These are phyloP conservation scores for Leishmania major DNA, from an alignment of 208 protist genomes.

Conservation along the genomic window DNA sequence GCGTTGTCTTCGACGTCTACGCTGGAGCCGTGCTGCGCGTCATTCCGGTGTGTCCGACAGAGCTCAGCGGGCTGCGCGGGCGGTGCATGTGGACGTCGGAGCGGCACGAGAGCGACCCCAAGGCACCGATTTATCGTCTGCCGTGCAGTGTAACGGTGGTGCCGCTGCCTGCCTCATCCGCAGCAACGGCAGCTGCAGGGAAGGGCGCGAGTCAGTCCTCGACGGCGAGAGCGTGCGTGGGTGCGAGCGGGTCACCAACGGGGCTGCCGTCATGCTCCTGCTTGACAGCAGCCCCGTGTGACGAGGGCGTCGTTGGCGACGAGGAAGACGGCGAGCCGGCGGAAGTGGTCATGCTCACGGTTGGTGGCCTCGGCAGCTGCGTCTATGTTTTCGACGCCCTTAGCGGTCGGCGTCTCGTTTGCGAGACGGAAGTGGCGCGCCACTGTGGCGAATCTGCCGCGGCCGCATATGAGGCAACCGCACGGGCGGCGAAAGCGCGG, in stretches of 20 bases:
- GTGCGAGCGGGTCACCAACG: constrained; percentile 5
- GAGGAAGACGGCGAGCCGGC: constrained; percentile 17
- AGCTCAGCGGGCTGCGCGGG: constrained; percentile 36
- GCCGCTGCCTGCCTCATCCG: constrained; percentile 2
- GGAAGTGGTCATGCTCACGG: constrained; percentile 48
- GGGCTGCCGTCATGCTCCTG: not conserved
- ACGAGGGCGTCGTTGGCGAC: constrained; percentile 7
- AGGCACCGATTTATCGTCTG: constrained; percentile 62
- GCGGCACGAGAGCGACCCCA: constrained; percentile 37
- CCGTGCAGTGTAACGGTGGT: constrained; percentile 56
- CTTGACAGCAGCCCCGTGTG: not conserved
- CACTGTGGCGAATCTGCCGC: constrained; percentile 13
- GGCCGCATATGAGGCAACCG: constrained; percentile 1
- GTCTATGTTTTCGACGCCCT: constrained; percentile 73
- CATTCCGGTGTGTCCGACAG: constrained; percentile 64
- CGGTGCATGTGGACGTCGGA: constrained; percentile 31
- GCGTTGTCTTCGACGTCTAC: constrained; percentile 72
- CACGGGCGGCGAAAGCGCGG: not conserved
- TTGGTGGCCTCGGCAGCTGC: constrained; percentile 65
- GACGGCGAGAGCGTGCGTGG: not conserved
- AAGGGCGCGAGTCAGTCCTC: not conserved
- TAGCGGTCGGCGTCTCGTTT: constrained; percentile 49
- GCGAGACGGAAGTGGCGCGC: constrained; percentile 21
- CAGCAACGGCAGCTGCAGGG: not conserved
- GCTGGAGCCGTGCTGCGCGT: constrained; percentile 61